These are phyloP conservation scores for Trichophaea hybrida DNA, from an alignment of 2,329 filamentous ascomycete species.

Conservation along the genomic window DNA sequence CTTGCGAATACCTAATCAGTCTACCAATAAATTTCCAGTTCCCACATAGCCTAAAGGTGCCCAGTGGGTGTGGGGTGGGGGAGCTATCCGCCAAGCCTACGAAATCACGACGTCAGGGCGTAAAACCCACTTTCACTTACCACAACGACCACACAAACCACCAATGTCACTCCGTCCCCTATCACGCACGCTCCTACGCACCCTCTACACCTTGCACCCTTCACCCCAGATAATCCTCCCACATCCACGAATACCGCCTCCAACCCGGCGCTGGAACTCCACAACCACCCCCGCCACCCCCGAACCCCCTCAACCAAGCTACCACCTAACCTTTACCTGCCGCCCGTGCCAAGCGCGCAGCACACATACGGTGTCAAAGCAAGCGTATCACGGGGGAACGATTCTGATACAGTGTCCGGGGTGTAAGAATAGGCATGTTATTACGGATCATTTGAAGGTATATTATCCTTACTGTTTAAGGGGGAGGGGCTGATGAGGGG, in stretches of 20 bases:
- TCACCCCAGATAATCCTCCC: not conserved
- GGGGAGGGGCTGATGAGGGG: not conserved
- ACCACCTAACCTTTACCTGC: constrained; percentile 86
- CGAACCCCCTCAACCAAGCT: constrained; percentile 44
- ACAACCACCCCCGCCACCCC: constrained; percentile 27
- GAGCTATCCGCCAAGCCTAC: no score
- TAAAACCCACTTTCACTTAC: not conserved
- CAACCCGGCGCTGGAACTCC: not conserved
- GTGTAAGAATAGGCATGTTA: constrained; percentile 79
- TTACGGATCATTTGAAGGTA: constrained; percentile 71
- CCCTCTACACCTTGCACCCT: constrained; percentile 12
- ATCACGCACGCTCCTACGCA: constrained; percentile 8
- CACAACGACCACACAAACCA: not conserved
- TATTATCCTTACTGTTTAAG: not conserved
- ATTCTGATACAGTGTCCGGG: constrained; percentile 76
- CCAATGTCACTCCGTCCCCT: constrained; percentile 1
- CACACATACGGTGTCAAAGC: constrained; percentile 77
- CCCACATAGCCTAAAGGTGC: no score
- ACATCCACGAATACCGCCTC: not conserved
- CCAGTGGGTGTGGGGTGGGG: no score
- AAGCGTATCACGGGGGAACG: constrained; percentile 84
- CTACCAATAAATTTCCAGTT: no score
- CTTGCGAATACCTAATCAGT: no score
- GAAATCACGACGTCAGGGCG: no score
- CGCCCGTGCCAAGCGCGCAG: constrained; percentile 67